phyloP scores from a whole-genome alignment of 2,329 filamentous ascomycete genomes.

The Ophiocordyceps polyrhachis-furcata region DNA sequence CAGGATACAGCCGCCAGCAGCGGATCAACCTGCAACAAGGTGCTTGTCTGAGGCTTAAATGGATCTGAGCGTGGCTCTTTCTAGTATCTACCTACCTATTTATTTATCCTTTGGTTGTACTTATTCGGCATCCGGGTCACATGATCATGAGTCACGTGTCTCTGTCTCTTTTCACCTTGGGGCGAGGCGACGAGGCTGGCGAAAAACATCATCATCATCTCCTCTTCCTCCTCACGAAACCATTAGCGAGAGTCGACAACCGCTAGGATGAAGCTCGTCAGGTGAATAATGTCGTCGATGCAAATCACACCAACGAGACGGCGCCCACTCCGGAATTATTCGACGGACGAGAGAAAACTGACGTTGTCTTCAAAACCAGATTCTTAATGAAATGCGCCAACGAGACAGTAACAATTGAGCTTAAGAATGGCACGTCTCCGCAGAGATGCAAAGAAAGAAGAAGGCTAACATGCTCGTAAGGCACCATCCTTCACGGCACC shows the following conservation, averaged over 20 bases:
- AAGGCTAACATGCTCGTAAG: conserved; percentile 22
- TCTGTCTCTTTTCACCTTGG: neutral
- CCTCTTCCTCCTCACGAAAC: neutral
- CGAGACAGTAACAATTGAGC: conserved; percentile 93
- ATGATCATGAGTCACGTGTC: too few species aligned
- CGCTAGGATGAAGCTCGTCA: conserved; percentile 83
- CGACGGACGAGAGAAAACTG: conserved; percentile 2
- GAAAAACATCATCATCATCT: neutral
- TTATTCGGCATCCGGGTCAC: too few species aligned
- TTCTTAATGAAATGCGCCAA: conserved; percentile 99
- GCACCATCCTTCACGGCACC: conserved; percentile 90
- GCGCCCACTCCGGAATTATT: neutral
- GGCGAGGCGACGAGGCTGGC: neutral
- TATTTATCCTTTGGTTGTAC: too few species aligned
- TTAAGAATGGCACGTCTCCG: conserved; percentile 67
- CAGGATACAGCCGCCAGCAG: too few species aligned
- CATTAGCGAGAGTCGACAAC: neutral
- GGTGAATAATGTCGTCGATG: conserved; percentile 28
- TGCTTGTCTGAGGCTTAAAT: too few species aligned
- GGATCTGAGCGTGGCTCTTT: too few species aligned
- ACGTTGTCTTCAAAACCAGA: conserved; percentile 27
- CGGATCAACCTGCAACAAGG: too few species aligned
- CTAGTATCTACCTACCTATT: too few species aligned
- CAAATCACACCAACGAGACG: neutral
- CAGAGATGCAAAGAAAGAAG: conserved; percentile 1